Conservation (phyloP, 139 green algal species). For the Diplosphaera chodatii region DNA sequence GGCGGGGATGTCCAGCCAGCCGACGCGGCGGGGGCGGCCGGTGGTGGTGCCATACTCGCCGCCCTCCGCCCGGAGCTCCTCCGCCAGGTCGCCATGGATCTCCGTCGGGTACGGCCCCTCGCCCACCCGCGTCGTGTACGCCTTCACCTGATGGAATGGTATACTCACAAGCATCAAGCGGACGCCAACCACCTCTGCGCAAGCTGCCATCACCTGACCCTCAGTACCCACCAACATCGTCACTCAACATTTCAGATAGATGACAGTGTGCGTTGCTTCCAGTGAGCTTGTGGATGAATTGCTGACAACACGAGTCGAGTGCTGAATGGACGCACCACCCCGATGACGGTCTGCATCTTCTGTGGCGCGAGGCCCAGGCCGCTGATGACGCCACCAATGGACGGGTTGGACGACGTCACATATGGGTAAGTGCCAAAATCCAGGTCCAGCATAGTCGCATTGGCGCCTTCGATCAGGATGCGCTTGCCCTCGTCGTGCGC, state of each 20-base stretch:
- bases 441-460: constrained; percentile 98
- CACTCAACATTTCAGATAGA: no score
- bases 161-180: no score
- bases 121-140: constrained; percentile 97
- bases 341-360: constrained; percentile 83
- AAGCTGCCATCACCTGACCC: no score
- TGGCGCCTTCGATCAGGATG: constrained; percentile 97
- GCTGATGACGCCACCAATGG: constrained; percentile 86
- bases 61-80: constrained; percentile 74
- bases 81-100: constrained; percentile 78
- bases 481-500: constrained; percentile 59
- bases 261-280: no score
- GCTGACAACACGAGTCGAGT: neutral
- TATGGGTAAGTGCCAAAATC: constrained; percentile 99
- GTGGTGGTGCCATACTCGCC: constrained; percentile 98
- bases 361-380: constrained; percentile 90
- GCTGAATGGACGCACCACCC: constrained; percentile 66
- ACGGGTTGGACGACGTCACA: constrained; percentile 96
- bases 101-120: constrained; percentile 96
- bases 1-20: constrained; percentile 96
- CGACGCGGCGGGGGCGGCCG: constrained; percentile 85
- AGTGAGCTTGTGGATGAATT: neutral
- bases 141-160: constrained; percentile 82
- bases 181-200: no score
- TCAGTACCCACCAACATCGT: no score